Base-by-base conservation (phyloP, 1,139 yeast species). In the Taiozyma sp. region DNA sequence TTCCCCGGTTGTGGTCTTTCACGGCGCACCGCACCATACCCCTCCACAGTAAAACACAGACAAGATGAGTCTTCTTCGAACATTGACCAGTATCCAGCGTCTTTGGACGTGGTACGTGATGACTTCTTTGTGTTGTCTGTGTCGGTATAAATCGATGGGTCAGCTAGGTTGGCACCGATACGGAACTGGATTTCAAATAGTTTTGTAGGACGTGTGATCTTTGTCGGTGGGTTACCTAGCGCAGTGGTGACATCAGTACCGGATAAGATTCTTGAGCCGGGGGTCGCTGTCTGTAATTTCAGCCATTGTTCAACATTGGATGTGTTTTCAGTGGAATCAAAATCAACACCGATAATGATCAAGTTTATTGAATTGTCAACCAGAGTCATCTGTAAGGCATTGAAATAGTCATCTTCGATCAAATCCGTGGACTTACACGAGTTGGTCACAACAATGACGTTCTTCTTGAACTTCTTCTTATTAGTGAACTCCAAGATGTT, bases 1-100 rank as follows among this genome's bases (percentile, higher is more conserved):
- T 69, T 71, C 4, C 79, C 70, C 2, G 69, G 53, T 4, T 69
- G 64, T 0, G 71, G 64, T 13, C 68, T 62, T 6, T 83, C 85
- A 2, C 67, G 60, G 54, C 82, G 79, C 0, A 79, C 77, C 6
- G 86, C 85, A 0, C 93, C 88, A 59, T 71, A 87, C 0, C 86
- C 83, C 57, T 84, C 89, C 0, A 86, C 83, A 19, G 69, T 67
- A n/a, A 82, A 66, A n/a, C 62, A 52, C 4, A 75, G 28, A 50
- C 69, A 63, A 32, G 63, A 66, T 1, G 54, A 48, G 49, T 68
- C 70, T 10, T 64, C 60, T n/a, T 53, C 50, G 23, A 48, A 53
- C 3, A n/a, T 29, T 2, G 34, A 3, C 53, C 53, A 51, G 13
- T 30, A 48, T n/a, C 27, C 19, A 3, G 48, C 32, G 13, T 24